Evolutionary conservation across 2,329 filamentous ascomycete species (phyloP).

Genomic region (Sporothrix pallida): DNA sequence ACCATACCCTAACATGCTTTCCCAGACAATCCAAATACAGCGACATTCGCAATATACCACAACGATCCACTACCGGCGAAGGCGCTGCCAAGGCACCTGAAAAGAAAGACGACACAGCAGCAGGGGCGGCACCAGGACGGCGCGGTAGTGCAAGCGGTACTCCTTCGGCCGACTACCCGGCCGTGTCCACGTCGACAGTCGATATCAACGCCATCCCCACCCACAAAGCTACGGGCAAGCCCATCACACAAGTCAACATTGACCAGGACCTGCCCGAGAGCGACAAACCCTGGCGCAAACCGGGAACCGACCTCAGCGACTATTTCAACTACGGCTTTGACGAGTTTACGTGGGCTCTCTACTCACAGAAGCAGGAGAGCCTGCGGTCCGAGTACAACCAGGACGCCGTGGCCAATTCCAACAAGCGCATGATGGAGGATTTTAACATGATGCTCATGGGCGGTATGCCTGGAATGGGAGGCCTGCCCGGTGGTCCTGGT

Average conservation of each 20-base stretch:
- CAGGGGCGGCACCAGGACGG: background rate
- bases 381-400: slow-evolving; percentile 78
- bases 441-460: slow-evolving; percentile 72
- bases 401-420: slow-evolving; percentile 64
- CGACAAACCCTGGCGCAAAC: slow-evolving; percentile 93
- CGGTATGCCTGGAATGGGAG: slow-evolving; percentile 43
- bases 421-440: slow-evolving; percentile 80
- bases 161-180: slow-evolving; percentile 48
- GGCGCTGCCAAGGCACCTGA: slow-evolving; percentile 52
- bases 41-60: slow-evolving; percentile 69
- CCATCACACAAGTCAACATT: slow-evolving; percentile 76
- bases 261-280: slow-evolving; percentile 77
- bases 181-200: slow-evolving; percentile 80
- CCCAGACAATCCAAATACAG: slow-evolving; percentile 66
- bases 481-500: slow-evolving; percentile 35
- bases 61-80: slow-evolving; percentile 62
- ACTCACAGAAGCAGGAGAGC: slow-evolving; percentile 84
- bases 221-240: slow-evolving; percentile 79
- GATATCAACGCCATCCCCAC: slow-evolving; percentile 83
- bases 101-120: slow-evolving; percentile 53
- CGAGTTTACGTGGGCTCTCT: slow-evolving; percentile 96
- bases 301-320: slow-evolving; percentile 91
- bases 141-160: slow-evolving; percentile 5
- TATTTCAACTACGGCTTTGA: slow-evolving; percentile 99
- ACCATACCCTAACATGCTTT: background rate